Evolutionary conservation across 148 eudicot species (phyloP), one percentile per base, ranked within the genome.

Genomic region (Pouteria glomerata): DNA sequence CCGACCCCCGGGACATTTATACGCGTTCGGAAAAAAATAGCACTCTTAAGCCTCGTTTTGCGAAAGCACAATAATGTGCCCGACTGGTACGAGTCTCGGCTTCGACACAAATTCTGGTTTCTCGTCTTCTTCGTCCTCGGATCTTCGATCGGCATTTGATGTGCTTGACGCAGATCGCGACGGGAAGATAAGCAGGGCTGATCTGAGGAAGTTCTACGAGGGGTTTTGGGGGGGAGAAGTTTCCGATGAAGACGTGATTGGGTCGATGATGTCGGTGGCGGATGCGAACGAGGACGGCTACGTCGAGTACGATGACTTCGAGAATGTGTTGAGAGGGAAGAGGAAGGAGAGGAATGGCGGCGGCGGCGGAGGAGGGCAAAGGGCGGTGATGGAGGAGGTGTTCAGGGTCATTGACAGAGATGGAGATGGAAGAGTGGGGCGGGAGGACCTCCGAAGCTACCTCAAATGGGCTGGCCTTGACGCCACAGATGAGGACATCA

Each of bases 321-420:
- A 87, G 82, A 77, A 75, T 73, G 84, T 92, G 27, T 71, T 27
- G 29, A 30, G 50, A 33, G 24, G 7, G 24, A 41, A 35, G 33
- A 42, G n/a, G n/a, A n/a, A n/a, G n/a, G n/a, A n/a, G n/a, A n/a
- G n/a, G n/a, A n/a, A n/a, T n/a, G n/a, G n/a, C n/a, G n/a, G 58
- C 1, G 73, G 37, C 13, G 56, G 73, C 30, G 55, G 35, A 57
- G 67, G 13, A 33, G 26, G 1, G 57, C 52, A 70, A 6, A 52
- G 59, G 0, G 80, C 56, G 3, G 79, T 88, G 26, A 86, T 93
- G 97, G 87, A 85, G 67, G 97, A 87, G 7, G 86, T 82, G 27
- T 94, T 94, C 56, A 83, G 71, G 83, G 82, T 82, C 0, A 94
- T 94, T 87, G 97, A 94, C 74, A 74, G 75, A 59, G 98, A 94